These are phyloP conservation scores for Hansfordia pulvinata DNA, from an alignment of 2,329 filamentous ascomycete genomes.

Conservation along the genomic window DNA sequence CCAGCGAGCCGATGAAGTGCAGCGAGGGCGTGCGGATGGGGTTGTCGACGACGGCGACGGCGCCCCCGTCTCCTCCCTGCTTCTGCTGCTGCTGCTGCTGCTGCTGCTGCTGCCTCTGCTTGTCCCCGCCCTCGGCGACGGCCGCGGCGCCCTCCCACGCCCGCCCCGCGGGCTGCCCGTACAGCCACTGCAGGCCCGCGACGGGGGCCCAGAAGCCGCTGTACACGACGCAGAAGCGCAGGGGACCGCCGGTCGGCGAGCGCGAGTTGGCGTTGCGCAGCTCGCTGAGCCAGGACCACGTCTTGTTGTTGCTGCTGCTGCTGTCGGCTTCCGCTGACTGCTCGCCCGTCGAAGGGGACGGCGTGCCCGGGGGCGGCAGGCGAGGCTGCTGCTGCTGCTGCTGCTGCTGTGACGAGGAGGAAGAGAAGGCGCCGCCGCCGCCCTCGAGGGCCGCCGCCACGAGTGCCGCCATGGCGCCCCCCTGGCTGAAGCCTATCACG, in stretches of 20 bases:
- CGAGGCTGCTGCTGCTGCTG: no score
- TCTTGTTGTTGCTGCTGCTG: constrained; percentile 24
- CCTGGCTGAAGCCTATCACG: constrained; percentile 73
- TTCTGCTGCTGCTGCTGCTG: no score
- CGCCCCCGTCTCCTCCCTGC: no score
- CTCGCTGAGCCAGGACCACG: constrained; percentile 25
- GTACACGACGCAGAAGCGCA: constrained; percentile 52
- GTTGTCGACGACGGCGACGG: constrained; percentile 15
- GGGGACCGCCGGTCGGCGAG: constrained; percentile 16
- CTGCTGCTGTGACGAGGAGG: constrained; percentile 6
- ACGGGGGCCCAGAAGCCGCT: constrained; percentile 46
- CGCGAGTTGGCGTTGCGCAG: constrained; percentile 40
- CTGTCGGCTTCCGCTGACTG: no score
- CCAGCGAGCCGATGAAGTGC: constrained; percentile 72
- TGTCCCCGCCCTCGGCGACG: no score
- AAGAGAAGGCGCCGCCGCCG: constrained; percentile 2
- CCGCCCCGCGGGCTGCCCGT: constrained; percentile 10
- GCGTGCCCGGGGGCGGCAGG: constrained; percentile 12
- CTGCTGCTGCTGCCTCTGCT: no score
- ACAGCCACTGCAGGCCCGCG: constrained; percentile 15
- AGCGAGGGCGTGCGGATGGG: constrained; percentile 59
- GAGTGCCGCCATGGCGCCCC: constrained; percentile 58
- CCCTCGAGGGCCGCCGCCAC: constrained; percentile 58
- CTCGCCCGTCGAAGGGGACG: constrained; percentile 15
- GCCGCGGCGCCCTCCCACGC: no score